Evolutionary conservation across 257 asterid species (phyloP).

Genomic region (Jacaranda copaia): DNA sequence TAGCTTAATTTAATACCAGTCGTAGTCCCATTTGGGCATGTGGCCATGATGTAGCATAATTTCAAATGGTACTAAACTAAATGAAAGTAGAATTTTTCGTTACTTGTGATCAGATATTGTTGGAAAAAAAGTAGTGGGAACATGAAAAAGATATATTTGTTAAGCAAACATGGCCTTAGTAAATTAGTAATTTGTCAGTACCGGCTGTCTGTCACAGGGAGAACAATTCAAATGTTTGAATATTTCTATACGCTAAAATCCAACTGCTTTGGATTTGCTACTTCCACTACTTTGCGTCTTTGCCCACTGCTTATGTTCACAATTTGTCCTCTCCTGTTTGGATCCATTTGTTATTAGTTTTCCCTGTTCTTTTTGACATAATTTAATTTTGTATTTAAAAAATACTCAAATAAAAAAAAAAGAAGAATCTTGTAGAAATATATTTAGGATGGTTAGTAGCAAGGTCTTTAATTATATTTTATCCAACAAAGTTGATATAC

Average conservation of each 20-base stretch:
- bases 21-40: not conserved
- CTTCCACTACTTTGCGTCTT: slow-evolving; percentile 23
- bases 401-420: too few relatives aligned
- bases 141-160: not conserved
- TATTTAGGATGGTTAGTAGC: too few relatives aligned
- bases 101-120: slow-evolving; percentile 53
- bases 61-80: slow-evolving; percentile 15
- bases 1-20: not conserved
- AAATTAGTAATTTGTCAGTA: slow-evolving; percentile 46
- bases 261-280: slow-evolving; percentile 40
- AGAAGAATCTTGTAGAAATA: too few relatives aligned
- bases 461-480: too few relatives aligned
- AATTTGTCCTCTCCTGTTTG: slow-evolving; percentile 38
- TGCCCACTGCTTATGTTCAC: slow-evolving; percentile 16
- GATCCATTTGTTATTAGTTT: slow-evolving; percentile 8
- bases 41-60: slow-evolving; percentile 28
- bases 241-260: slow-evolving; percentile 54
- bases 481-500: too few relatives aligned
- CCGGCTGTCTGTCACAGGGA: slow-evolving; percentile 55
- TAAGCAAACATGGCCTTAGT: slow-evolving; percentile 32
- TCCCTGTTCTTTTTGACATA: not conserved
- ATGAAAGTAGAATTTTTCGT: slow-evolving; percentile 60
- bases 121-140: slow-evolving; percentile 37
- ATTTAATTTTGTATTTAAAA: too few relatives aligned
- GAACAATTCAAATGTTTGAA: slow-evolving; percentile 60